Conservation (phyloP, 163 green algal genomes). For the Chloromonas sp. region DNA sequence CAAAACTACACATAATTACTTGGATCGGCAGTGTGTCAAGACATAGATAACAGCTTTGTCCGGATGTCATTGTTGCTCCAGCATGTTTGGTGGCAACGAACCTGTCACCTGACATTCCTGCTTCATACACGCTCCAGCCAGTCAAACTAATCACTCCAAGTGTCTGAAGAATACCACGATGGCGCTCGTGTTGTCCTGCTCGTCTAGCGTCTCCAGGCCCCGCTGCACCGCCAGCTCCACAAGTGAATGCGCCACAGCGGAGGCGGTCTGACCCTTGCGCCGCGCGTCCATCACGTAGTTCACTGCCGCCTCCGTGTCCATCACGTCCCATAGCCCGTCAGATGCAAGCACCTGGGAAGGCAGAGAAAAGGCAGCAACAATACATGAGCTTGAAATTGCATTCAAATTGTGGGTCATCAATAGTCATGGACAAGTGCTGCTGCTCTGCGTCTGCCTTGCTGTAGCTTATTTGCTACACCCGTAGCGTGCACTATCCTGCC, state of each 20-base stretch:
- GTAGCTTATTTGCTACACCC: not conserved
- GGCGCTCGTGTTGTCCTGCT: conserved; percentile 59
- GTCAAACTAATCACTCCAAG: too few relatives aligned
- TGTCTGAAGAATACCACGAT: conserved; percentile 31
- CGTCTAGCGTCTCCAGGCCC: conserved; percentile 23
- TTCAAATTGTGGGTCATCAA: not conserved
- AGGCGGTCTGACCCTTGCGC: conserved; percentile 24
- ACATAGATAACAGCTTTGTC: too few relatives aligned
- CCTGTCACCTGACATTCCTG: too few relatives aligned
- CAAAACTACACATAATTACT: too few relatives aligned
- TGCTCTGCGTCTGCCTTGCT: not conserved
- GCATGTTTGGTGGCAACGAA: too few relatives aligned
- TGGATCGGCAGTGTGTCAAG: too few relatives aligned
- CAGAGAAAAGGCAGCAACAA: not conserved
- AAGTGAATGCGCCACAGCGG: conserved; percentile 36
- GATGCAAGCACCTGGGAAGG: not conserved
- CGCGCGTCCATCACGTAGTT: conserved; percentile 43
- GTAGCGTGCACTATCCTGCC: not conserved
- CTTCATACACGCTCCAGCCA: too few relatives aligned
- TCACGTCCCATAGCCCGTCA: conserved; percentile 27
- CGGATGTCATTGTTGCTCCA: too few relatives aligned
- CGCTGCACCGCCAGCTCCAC: conserved; percentile 38
- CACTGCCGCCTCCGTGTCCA: conserved; percentile 46
- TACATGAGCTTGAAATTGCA: not conserved
- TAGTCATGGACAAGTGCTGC: not conserved